Conservation (phyloP, 345 rosid genomes). For the Moringa oleifera region DNA sequence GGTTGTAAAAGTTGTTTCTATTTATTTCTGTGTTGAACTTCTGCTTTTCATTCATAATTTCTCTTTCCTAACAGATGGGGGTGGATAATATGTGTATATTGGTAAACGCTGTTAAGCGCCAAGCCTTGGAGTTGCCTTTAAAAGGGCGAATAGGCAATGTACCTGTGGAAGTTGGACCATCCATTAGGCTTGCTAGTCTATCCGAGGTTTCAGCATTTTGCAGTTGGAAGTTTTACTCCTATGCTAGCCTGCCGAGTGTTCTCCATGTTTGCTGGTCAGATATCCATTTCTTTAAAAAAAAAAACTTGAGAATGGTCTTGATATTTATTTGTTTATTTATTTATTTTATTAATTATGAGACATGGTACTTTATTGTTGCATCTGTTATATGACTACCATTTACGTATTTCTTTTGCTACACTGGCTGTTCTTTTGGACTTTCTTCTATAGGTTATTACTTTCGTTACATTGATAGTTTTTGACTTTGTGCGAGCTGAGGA, state of each 20-base stretch:
- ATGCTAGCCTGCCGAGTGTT: slow-evolving; percentile 98
- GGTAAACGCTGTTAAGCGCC: slow-evolving; percentile 94
- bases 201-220: slow-evolving; percentile 93
- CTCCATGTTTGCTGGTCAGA: slow-evolving; percentile 96
- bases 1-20: neutral
- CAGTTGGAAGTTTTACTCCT: slow-evolving; percentile 89
- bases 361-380: too few species aligned
- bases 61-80: slow-evolving; percentile 54
- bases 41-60: neutral
- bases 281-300: slow-evolving; percentile 3
- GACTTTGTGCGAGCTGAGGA: slow-evolving; percentile 77
- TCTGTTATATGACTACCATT: slow-evolving; percentile 11
- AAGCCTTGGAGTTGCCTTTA: slow-evolving; percentile 67
- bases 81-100: slow-evolving; percentile 98
- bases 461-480: slow-evolving; percentile 86
- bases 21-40: neutral
- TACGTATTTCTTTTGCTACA: slow-evolving; percentile 49
- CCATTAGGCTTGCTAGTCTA: slow-evolving; percentile 94
- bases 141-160: slow-evolving; percentile 88
- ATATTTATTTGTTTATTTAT: neutral
- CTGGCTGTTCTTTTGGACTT: slow-evolving; percentile 94
- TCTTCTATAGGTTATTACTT: slow-evolving; percentile 92
- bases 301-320: neutral
- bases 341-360: neutral
- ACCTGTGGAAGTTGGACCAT: slow-evolving; percentile 97